These are phyloP conservation scores for Lathyrus sativus DNA, from an alignment of 306 rosid genomes.

Conservation along the genomic window DNA sequence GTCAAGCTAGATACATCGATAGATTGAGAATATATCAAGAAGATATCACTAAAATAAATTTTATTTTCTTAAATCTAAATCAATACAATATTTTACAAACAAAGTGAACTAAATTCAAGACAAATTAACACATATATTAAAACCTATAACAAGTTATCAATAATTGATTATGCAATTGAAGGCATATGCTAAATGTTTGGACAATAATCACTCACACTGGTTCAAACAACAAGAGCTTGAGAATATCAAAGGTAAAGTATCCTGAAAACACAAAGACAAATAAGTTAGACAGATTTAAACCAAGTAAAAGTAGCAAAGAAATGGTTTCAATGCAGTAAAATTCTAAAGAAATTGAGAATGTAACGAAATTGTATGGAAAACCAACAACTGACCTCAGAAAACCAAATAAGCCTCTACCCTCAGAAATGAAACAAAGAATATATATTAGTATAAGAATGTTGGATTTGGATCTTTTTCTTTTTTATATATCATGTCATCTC, in stretches of 20 bases:
- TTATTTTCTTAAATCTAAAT: too few relatives aligned
- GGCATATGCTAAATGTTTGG: neutral
- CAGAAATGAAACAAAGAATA: neutral
- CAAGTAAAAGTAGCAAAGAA: too few relatives aligned
- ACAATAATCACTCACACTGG: neutral
- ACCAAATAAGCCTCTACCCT: neutral
- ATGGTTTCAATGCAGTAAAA: neutral
- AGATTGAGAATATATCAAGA: too few relatives aligned
- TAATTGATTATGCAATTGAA: too few relatives aligned
- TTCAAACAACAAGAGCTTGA: too few relatives aligned
- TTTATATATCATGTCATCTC: too few relatives aligned
- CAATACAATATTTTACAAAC: neutral
- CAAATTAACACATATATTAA: neutral
- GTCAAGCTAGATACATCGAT: too few relatives aligned
- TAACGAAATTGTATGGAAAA: neutral
- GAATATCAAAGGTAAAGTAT: neutral
- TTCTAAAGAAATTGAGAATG: too few relatives aligned
- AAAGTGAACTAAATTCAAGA: neutral
- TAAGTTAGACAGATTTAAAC: too few relatives aligned
- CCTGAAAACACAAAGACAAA: neutral
- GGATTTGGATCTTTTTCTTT: too few relatives aligned
- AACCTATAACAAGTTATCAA: neutral
- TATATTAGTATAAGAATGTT: too few relatives aligned
- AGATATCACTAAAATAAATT: too few relatives aligned
- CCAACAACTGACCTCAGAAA: neutral